Evolutionary conservation across 2,329 filamentous ascomycete genomes (phyloP), one percentile per base, ranked within the genome.

Genomic region (Hymenoscyphus repandus): DNA sequence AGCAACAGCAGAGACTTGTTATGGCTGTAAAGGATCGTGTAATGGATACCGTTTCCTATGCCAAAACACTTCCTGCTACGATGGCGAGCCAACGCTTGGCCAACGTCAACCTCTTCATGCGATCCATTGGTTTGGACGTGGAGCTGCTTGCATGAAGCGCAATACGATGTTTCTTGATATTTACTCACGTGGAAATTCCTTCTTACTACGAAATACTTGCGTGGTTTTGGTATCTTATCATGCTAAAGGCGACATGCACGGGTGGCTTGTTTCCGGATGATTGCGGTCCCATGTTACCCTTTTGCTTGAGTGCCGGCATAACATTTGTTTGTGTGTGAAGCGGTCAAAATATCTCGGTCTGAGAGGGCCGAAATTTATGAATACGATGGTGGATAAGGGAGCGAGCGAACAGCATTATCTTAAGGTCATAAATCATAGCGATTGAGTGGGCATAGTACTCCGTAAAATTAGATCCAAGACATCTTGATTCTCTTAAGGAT

Each of bases 51-150:
- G 90, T 99, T 10, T 76, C 80, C 30, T 82, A 95, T 47, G 86
- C 89, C 63, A 96, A 96, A 77, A 92, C 89, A 1, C 76, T 99
- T 32, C 92, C 93, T 15, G 78, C 85, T 13, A 87, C 93, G 51
- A 89, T 97, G 83, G 85, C 88, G 11, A 83, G 83, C 53, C 84
- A 89, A 66, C 85, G 92, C 53, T 75, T 96, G 51, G 85, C 86
- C 52, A 96, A 96, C 65, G 93, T 99, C 60, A 99, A 99, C 68
- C 74, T 99, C 50, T 99, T 99, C 70, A 96, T 99, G 91, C 86
- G 90, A 64, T 93, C 92, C 50, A 96, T 99, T 70, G 93, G 93
- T n/a, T 78, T 99, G 66, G 93, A 99, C 73, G 93, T 99, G 45
- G 93, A 96, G 62, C 71, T 85, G 46, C 64, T 68, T 55, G 60